Percentiles rank a stretch among this genome's conserved stretches.
These are phyloP conservation scores for Alternaria solani DNA, from an alignment of 2,329 filamentous ascomycete genomes.

Conservation along the genomic window DNA sequence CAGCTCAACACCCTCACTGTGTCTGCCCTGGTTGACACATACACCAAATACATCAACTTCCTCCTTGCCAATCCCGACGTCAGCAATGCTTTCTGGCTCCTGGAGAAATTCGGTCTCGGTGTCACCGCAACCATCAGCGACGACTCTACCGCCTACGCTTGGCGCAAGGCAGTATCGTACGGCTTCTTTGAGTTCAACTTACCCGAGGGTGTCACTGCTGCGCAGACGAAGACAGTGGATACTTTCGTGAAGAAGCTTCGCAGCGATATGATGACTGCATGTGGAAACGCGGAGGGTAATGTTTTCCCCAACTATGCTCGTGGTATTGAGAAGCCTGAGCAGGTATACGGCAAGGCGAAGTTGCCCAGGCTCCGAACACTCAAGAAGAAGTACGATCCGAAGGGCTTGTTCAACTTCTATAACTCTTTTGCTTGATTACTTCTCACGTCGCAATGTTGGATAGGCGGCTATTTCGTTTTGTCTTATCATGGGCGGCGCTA, in stretches of 20 bases:
- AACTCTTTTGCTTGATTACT: background rate
- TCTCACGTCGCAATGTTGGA: background rate
- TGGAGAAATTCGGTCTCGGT: background rate
- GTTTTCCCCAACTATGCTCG: conserved; percentile 45
- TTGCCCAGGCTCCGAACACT: conserved; percentile 36
- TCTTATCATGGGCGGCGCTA: too few species aligned
- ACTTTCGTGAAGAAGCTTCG: background rate
- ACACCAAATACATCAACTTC: conserved; percentile 1
- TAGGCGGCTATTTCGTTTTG: background rate
- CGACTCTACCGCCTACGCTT: conserved; percentile 35
- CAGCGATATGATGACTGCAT: background rate
- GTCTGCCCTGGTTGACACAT: background rate
- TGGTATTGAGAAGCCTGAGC: conserved; percentile 33
- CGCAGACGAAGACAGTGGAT: background rate
- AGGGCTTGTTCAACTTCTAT: conserved; percentile 1
- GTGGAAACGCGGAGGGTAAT: conserved; percentile 7
- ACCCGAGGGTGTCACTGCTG: background rate
- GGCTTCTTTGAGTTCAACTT: conserved; percentile 21
- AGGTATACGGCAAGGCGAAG: conserved; percentile 42
- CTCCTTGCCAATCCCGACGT: background rate
- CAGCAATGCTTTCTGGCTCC: background rate
- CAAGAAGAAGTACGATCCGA: conserved; percentile 45
- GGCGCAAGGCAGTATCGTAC: conserved; percentile 24
- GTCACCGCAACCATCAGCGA: conserved; percentile 3
- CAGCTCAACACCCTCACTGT: conserved; percentile 6